Evolutionary conservation across 306 rosid species (phyloP).

Genomic region (Trichosanthes truncata): DNA sequence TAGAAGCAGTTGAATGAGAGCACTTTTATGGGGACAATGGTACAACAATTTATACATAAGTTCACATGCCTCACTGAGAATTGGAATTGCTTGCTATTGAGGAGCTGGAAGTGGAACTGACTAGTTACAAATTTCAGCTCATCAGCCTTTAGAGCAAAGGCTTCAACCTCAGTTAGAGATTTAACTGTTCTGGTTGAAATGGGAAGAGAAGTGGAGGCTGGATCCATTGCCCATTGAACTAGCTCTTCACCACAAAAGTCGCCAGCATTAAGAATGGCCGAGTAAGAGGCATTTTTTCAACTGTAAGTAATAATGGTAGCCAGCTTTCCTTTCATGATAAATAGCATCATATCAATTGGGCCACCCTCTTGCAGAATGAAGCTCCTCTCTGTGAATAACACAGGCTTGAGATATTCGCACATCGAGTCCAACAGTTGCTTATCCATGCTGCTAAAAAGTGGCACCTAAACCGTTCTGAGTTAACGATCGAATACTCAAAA

Average conservation of each 20-base stretch:
- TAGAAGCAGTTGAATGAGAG: background rate
- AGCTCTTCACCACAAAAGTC: conserved; percentile 97
- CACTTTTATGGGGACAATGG: background rate
- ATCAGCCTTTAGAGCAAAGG: conserved; percentile 65
- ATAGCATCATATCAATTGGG: conserved; percentile 86
- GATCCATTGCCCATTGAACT: conserved; percentile 86
- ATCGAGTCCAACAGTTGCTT: conserved; percentile 63
- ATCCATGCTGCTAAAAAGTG: conserved; percentile 57
- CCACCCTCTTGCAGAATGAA: conserved; percentile 68
- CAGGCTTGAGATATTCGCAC: conserved; percentile 67
- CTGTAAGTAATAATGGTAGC: conserved; percentile 51
- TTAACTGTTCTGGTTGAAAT: conserved; percentile 65
- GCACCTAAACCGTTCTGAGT: conserved; percentile 38
- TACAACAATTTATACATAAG: background rate
- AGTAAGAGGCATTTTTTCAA: conserved; percentile 62
- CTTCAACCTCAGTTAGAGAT: conserved; percentile 70
- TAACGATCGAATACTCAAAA: background rate
- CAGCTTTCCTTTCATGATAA: conserved; percentile 64
- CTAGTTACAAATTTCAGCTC: conserved; percentile 64
- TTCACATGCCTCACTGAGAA: conserved; percentile 59
- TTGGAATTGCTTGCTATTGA: conserved; percentile 53
- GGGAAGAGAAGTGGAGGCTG: conserved; percentile 51
- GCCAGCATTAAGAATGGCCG: conserved; percentile 50
- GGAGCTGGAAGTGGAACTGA: conserved; percentile 47
- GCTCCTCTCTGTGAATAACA: conserved; percentile 57